Percentiles rank a stretch among this genome's conserved stretches.
Conservation (phyloP, 2,329 filamentous ascomycete species). For the Colletotrichum siamense region DNA sequence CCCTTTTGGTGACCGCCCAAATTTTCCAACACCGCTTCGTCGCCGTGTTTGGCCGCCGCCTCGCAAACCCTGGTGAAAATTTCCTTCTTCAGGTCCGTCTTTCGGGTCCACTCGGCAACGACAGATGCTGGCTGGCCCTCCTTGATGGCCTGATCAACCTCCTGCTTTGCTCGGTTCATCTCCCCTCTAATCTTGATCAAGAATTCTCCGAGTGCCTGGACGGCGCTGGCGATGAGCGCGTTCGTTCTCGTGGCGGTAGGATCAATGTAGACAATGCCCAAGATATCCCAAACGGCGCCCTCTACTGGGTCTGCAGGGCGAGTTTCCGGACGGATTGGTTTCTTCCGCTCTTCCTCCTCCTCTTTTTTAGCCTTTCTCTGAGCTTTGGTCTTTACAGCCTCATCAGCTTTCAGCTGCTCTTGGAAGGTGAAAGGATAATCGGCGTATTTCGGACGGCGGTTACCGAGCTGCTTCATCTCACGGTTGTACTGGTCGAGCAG, state of each 20-base stretch:
- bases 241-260: constrained; percentile 40
- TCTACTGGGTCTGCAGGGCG: constrained; percentile 51
- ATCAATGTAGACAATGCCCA: constrained; percentile 56
- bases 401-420: constrained; percentile 51
- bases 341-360: constrained; percentile 42
- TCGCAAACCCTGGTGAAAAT: constrained; percentile 57
- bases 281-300: constrained; percentile 58
- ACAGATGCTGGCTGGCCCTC: constrained; percentile 43
- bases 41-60: constrained; percentile 58
- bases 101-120: constrained; percentile 42
- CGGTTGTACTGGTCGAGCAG: constrained; percentile 46
- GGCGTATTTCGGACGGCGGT: constrained; percentile 50
- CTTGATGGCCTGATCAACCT: constrained; percentile 48
- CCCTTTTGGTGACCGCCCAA: constrained; percentile 63
- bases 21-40: constrained; percentile 61
- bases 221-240: constrained; percentile 48
- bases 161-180: constrained; percentile 52
- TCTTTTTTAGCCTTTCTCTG: constrained; percentile 51
- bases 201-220: constrained; percentile 56
- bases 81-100: constrained; percentile 50
- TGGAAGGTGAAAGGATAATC: constrained; percentile 49
- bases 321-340: constrained; percentile 45
- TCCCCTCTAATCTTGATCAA: constrained; percentile 53
- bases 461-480: constrained; percentile 46
- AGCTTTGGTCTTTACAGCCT: constrained; percentile 50